These are phyloP conservation scores for Torulaspora pretoriensis DNA, from an alignment of 1,139 yeast species.

Conservation along the genomic window DNA sequence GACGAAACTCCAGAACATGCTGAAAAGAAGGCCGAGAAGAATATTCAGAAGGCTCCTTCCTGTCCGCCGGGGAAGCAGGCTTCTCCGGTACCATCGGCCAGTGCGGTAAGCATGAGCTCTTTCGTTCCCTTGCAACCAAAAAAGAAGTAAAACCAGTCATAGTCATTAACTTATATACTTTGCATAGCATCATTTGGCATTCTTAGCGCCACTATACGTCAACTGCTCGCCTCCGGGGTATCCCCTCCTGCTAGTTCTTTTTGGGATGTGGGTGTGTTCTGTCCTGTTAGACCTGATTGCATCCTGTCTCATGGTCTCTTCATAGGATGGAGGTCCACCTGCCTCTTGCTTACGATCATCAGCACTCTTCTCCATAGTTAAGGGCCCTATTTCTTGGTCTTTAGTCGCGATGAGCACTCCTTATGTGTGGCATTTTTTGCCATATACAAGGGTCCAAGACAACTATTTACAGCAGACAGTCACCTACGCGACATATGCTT, in stretches of 20 bases:
- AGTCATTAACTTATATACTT: conserved; percentile 1
- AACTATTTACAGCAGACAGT: background rate
- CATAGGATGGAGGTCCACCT: conserved; percentile 27
- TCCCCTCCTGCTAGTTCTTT: conserved; percentile 11
- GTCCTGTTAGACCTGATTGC: background rate
- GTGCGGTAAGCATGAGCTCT: conserved; percentile 17
- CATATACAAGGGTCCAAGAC: background rate
- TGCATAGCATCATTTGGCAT: background rate
- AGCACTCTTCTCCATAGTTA: background rate
- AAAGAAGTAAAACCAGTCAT: conserved; percentile 14
- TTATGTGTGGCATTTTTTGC: background rate
- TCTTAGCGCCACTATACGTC: conserved; percentile 8
- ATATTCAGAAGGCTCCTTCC: background rate
- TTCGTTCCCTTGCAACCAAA: conserved; percentile 31
- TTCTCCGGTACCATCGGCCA: background rate
- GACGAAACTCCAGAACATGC: background rate
- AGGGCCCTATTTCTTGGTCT: background rate
- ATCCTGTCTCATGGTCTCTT: conserved; percentile 21
- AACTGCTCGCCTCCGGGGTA: conserved; percentile 21
- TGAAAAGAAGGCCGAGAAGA: background rate
- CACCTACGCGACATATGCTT: too few relatives aligned
- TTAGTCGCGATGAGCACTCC: background rate
- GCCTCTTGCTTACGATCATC: conserved; percentile 1
- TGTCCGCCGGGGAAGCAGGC: background rate
- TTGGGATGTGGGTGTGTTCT: conserved; percentile 16